Evolutionary conservation across 169 alveolate species (phyloP), one percentile per base, ranked within the genome.

Genomic region (Plasmodium berghei): DNA sequence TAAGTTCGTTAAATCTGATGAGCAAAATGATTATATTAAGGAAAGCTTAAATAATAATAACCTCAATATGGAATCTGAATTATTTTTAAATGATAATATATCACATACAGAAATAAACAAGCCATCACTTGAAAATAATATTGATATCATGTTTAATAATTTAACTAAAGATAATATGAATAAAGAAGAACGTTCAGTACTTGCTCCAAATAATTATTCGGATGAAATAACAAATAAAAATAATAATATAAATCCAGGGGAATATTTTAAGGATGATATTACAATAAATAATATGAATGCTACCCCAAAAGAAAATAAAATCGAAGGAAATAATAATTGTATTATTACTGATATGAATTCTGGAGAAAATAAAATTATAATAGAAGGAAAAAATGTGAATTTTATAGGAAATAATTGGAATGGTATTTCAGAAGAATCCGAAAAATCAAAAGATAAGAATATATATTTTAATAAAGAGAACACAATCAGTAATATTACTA

Each of bases 101-200:
- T 34, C 42, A 34, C 42, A 34, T 34, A 34, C 5, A 34, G 59
- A 52, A 52, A 14, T 52, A 14, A 16, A 16, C 20, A 52, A 52
- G 6, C 20, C 20, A 52, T 18, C 59, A 14, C 14, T 16, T 16
- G 59, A 52, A 12, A 16, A 52, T 46, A 74, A 62, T 6, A 74
- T 74, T 24, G 75, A 74, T 52, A 42, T 22, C 45, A 45, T 74
- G 66, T 28, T 14, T 20, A 63, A 48, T 48, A 49, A 22, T 40
- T 14, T 66, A n/a, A 12, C 22, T 22, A 34, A 56, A 49, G 61
- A 46, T 40, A 52, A 20, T 59, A 40, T 20, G 5, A 8, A 5
- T 56, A 34, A 45, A 34, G 62, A 28, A 40, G 20, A 73, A 34
- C 1, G 5, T 34, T 34, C 42, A 34, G 42, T 34, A 34, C 5